phyloP scores from a whole-genome alignment of 768 basidiomycete genomes.

The Mycena kentingensis region DNA sequence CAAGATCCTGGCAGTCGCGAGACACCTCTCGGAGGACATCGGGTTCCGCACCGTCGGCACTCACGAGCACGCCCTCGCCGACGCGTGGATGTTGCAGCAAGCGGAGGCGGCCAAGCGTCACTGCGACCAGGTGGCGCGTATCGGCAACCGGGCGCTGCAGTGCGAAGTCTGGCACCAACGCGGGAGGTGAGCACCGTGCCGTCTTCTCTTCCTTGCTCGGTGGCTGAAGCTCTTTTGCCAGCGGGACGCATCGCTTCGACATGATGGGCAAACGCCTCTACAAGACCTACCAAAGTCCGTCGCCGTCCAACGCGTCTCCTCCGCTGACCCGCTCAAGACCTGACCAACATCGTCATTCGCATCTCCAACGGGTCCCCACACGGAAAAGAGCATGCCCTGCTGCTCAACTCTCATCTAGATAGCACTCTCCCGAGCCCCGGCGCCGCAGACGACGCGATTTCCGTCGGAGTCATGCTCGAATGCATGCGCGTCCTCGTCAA shows the following conservation, averaged over 20 bases:
- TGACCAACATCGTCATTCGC: conserved; percentile 89
- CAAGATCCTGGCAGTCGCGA: conserved; percentile 63
- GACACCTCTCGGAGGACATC: conserved; percentile 78
- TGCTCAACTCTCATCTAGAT: conserved; percentile 90
- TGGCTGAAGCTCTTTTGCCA: no score
- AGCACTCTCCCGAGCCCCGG: conserved; percentile 88
- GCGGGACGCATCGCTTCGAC: conserved; percentile 88
- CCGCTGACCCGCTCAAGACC: conserved; percentile 33
- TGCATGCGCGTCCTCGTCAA: conserved; percentile 74
- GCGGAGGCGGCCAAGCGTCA: conserved; percentile 60
- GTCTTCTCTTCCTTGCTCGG: no score
- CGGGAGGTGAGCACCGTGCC: no score
- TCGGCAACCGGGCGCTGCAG: conserved; percentile 64
- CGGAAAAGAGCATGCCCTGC: conserved; percentile 78
- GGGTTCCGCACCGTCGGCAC: conserved; percentile 94
- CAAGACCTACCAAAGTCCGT: conserved; percentile 70
- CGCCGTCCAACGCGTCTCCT: neutral
- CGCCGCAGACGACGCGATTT: conserved; percentile 84
- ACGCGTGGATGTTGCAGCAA: conserved; percentile 76
- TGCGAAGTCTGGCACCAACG: conserved; percentile 92
- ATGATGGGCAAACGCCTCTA: conserved; percentile 86
- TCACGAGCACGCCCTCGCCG: conserved; percentile 81
- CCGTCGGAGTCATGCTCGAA: conserved; percentile 92
- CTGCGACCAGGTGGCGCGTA: conserved; percentile 56
- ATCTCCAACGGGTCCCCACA: conserved; percentile 74